phyloP scores from a whole-genome alignment of 1,139 yeast genomes.

The Wickerhamomyces sp. region DNA sequence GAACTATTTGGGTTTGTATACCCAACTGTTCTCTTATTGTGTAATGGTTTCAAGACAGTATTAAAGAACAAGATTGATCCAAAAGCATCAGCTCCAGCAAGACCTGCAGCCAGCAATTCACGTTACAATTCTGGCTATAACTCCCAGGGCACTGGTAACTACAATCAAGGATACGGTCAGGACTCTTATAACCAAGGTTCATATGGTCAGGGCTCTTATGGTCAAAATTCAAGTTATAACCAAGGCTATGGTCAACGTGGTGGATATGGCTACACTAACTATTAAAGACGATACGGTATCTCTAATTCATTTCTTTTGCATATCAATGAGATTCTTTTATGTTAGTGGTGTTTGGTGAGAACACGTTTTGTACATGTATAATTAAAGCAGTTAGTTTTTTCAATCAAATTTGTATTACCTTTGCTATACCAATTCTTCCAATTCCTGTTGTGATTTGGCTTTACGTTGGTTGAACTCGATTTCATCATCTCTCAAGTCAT shows the following conservation, averaged over 20 bases:
- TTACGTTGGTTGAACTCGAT: slow-evolving; percentile 7
- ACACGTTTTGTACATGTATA: neutral
- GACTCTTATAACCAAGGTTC: too few species aligned
- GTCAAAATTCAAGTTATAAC: slow-evolving; percentile 1
- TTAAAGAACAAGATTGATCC: slow-evolving; percentile 22
- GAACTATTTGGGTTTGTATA: slow-evolving; percentile 74
- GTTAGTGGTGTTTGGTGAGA: neutral
- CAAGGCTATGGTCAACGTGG: neutral
- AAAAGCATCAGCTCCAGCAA: neutral
- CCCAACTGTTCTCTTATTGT: slow-evolving; percentile 80
- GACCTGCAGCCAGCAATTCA: slow-evolving; percentile 3
- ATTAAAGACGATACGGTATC: too few species aligned
- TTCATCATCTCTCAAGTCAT: slow-evolving; percentile 1
- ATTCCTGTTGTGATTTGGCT: slow-evolving; percentile 15
- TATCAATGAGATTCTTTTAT: too few species aligned
- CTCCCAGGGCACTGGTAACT: neutral
- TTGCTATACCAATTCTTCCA: slow-evolving; percentile 19
- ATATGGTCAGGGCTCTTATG: too few species aligned
- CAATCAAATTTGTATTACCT: neutral
- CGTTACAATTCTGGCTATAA: neutral
- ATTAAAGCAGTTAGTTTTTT: neutral
- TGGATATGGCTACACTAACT: neutral
- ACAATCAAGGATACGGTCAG: neutral
- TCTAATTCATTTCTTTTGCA: too few species aligned
- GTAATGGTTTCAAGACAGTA: slow-evolving; percentile 86